phyloP scores from a whole-genome alignment of 805 yeast genomes.

The Diddensiella caesifluorescens region DNA sequence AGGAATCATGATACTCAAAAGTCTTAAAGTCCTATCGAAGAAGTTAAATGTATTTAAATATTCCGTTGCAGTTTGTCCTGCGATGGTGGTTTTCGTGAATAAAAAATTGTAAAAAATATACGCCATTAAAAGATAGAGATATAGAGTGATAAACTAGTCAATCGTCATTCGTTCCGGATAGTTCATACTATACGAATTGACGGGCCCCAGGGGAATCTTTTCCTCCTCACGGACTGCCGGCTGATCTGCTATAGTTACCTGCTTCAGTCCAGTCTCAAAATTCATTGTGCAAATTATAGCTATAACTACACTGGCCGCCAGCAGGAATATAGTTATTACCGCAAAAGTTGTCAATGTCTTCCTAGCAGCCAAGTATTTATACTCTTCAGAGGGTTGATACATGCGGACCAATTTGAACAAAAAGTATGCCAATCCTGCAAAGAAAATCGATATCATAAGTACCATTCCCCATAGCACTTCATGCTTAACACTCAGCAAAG shows the following conservation, averaged over 20 bases:
- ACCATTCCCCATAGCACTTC: constrained; percentile 33
- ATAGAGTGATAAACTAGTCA: constrained; percentile 9
- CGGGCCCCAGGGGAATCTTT: constrained; percentile 9
- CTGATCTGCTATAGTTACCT: constrained; percentile 9
- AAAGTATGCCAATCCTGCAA: constrained; percentile 42
- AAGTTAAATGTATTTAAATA: too few relatives aligned
- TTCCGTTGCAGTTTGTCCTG: too few relatives aligned
- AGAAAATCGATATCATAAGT: constrained; percentile 31
- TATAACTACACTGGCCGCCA: constrained; percentile 34
- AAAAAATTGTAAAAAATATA: too few relatives aligned
- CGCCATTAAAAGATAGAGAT: not conserved
- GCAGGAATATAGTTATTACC: constrained; percentile 37
- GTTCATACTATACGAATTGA: not conserved
- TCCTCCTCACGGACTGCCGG: constrained; percentile 7
- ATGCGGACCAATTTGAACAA: constrained; percentile 43
- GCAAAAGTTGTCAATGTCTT: constrained; percentile 43
- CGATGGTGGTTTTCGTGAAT: too few relatives aligned
- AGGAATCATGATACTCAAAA: too few relatives aligned
- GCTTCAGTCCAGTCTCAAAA: constrained; percentile 29
- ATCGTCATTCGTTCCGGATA: constrained; percentile 10
- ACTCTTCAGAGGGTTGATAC: constrained; percentile 36
- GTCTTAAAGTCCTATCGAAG: too few relatives aligned
- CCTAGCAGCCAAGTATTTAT: constrained; percentile 40
- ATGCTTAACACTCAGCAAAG: constrained; percentile 36
- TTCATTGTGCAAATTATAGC: constrained; percentile 27